These are phyloP conservation scores for Monascus ruber DNA, from an alignment of 2,329 filamentous ascomycete genomes.

Conservation along the genomic window DNA sequence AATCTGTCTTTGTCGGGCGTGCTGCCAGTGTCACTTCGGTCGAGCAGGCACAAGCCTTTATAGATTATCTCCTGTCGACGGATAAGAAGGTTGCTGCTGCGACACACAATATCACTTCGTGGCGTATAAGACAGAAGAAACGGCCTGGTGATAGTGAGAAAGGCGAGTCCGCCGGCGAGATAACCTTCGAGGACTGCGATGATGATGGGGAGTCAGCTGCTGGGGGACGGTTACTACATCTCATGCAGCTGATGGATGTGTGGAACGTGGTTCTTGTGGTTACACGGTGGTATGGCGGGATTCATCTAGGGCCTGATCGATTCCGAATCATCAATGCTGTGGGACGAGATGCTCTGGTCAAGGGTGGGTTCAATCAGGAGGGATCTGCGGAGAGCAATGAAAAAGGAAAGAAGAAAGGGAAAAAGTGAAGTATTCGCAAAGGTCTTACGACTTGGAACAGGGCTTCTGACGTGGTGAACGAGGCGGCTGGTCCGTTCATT, in stretches of 20 bases:
- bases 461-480: no score
- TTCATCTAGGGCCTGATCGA: conserved; percentile 75
- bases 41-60: conserved; percentile 56
- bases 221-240: conserved; percentile 69
- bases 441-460: no score
- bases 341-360: conserved; percentile 72
- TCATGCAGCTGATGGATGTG: conserved; percentile 90
- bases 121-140: conserved; percentile 55
- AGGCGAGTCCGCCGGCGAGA: conserved; percentile 36
- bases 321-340: conserved; percentile 84
- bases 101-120: conserved; percentile 92
- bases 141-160: conserved; percentile 2
- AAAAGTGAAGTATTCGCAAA: conserved; percentile 18
- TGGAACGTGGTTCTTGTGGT: conserved; percentile 93
- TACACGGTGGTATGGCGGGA: conserved; percentile 87
- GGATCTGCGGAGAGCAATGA: conserved; percentile 29
- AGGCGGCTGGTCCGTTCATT: no score
- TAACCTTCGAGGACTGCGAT: conserved; percentile 75
- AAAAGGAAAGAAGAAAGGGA: conserved; percentile 45
- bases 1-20: conserved; percentile 77
- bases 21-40: conserved; percentile 59
- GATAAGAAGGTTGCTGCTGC: conserved; percentile 79
- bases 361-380: conserved; percentile 57
- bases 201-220: conserved; percentile 95
- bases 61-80: conserved; percentile 65